A percentile compares a stretch with the other conserved stretches of the same genome.
Conservation (phyloP, 148 eudicot genomes). For the Camellia lanceoleosa region DNA sequence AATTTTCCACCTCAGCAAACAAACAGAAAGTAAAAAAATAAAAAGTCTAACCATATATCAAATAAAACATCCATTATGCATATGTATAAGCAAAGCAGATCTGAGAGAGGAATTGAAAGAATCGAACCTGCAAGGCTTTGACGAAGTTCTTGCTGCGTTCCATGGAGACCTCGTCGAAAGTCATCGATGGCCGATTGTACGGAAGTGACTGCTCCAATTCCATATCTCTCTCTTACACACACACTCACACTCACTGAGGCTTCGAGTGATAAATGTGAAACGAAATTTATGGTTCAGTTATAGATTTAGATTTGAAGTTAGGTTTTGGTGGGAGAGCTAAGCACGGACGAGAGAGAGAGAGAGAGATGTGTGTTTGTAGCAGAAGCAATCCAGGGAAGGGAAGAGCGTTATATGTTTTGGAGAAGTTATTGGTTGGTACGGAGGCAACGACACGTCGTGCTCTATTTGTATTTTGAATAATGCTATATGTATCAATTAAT, state of each 20-base stretch:
- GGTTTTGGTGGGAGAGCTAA: constrained; percentile 20
- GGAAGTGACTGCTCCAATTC: constrained; percentile 25
- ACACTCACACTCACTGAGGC: background rate
- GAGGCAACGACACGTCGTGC: no score
- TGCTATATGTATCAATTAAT: no score
- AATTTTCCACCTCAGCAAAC: no score
- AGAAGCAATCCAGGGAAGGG: constrained; percentile 21
- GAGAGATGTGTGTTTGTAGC: background rate
- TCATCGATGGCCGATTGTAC: constrained; percentile 29
- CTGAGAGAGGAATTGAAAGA: background rate
- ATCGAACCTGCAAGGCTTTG: constrained; percentile 53
- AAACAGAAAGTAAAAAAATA: background rate
- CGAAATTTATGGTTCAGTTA: background rate
- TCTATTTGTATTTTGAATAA: no score
- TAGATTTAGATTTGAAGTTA: constrained; percentile 13
- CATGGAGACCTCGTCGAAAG: constrained; percentile 52
- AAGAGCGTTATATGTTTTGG: no score
- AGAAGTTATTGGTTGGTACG: no score
- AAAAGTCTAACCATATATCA: background rate
- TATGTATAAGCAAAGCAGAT: constrained; percentile 13
- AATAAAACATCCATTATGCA: background rate
- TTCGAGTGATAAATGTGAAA: no score
- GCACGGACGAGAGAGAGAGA: constrained; percentile 4
- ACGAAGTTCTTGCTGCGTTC: constrained; percentile 59
- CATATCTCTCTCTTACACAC: constrained; percentile 17